Percentiles rank a stretch among this genome's conserved stretches.
Conservation (phyloP, 1,284 basidiomycete genomes). For the Cutaneotrichosporon dermatis region DNA sequence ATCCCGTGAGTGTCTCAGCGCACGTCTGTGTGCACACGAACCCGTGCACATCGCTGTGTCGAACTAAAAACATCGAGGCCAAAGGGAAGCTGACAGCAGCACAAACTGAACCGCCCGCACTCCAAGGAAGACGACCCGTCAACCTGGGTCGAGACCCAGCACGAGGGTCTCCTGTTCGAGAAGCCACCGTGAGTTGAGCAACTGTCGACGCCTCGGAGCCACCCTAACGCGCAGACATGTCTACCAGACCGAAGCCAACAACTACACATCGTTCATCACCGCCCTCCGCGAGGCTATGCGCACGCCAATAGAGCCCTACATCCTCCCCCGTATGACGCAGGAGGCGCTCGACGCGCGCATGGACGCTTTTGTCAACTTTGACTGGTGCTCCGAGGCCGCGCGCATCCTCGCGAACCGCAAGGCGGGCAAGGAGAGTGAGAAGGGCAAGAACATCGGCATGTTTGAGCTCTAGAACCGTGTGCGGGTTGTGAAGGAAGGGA, state of each 20-base stretch:
- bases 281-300: constrained; percentile 17
- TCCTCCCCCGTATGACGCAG: constrained; percentile 4
- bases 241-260: constrained; percentile 17
- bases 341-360: constrained; percentile 20
- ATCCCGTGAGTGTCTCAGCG: background rate
- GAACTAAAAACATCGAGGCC: background rate
- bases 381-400: constrained; percentile 24
- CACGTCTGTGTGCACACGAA: background rate
- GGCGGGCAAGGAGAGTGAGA: constrained; percentile 2
- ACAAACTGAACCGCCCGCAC: background rate
- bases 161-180: background rate
- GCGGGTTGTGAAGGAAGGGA: background rate
- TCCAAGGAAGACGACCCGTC: background rate
- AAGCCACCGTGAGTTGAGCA: constrained; percentile 5
- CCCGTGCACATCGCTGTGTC: background rate
- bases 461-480: background rate
- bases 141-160: background rate
- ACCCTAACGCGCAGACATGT: constrained; percentile 2
- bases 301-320: constrained; percentile 13
- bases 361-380: constrained; percentile 16
- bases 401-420: background rate
- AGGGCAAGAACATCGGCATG: background rate
- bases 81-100: background rate
- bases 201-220: too few species aligned
- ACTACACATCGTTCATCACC: constrained; percentile 18